These are phyloP conservation scores for Blumeriella jaapii DNA, from an alignment of 2,329 filamentous ascomycete species.

Conservation along the genomic window DNA sequence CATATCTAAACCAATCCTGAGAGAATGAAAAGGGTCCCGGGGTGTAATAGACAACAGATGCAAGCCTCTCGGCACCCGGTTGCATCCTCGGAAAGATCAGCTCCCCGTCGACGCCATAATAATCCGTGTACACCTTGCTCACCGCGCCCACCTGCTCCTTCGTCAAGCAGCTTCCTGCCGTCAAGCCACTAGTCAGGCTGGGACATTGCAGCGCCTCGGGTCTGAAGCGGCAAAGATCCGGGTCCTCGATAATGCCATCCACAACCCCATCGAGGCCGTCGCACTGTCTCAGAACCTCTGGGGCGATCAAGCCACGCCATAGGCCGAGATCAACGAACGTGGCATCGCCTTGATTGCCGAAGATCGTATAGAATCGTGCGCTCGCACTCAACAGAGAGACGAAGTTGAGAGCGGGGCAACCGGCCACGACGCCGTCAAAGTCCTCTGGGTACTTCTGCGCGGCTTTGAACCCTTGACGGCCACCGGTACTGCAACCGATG, in stretches of 20 bases:
- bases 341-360: slow-evolving; percentile 7
- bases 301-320: slow-evolving; percentile 16
- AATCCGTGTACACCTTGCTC: slow-evolving; percentile 31
- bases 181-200: slow-evolving; percentile 22
- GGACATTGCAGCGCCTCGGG: slow-evolving; percentile 16
- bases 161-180: slow-evolving; percentile 34
- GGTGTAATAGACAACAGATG: slow-evolving; percentile 1
- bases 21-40: slow-evolving; percentile 8
- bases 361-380: slow-evolving; percentile 10
- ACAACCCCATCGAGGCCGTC: slow-evolving; percentile 30
- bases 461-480: slow-evolving; percentile 32
- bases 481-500: slow-evolving; percentile 32
- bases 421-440: slow-evolving; percentile 33
- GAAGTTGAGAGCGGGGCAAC: slow-evolving; percentile 27
- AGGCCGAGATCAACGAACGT: slow-evolving; percentile 6
- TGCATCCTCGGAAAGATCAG: slow-evolving; percentile 40
- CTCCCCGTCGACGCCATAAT: slow-evolving; percentile 32
- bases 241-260: slow-evolving; percentile 31
- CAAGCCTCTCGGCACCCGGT: slow-evolving; percentile 32
- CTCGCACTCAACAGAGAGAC: slow-evolving; percentile 13
- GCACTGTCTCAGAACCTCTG: slow-evolving; percentile 28
- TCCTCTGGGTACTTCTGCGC: slow-evolving; percentile 31
- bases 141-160: slow-evolving; percentile 33
- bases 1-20: slow-evolving; percentile 10
- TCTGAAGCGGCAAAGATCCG: slow-evolving; percentile 28